Evolutionary conservation across 2,329 filamentous ascomycete genomes (phyloP), one percentile per base, ranked within the genome.

Genomic region (Monilinia aucupariae): DNA sequence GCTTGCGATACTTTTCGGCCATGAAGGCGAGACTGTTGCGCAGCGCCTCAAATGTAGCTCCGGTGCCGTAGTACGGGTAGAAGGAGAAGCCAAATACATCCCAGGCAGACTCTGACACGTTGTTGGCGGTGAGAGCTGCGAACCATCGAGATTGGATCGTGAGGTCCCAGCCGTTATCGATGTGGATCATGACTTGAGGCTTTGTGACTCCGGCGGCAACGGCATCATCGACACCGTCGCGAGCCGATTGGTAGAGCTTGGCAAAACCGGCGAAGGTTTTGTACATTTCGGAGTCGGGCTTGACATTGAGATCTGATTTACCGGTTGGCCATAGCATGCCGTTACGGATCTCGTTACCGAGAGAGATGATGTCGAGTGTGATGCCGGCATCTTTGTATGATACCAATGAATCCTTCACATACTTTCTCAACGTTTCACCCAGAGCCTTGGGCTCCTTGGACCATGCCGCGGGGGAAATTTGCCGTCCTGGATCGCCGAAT

Each of bases 161-260:
- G 80, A 83, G 85, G 66, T 88, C 81, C 86, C 87, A 91, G 15
- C 88, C 87, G 71, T 89, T 85, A 71, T 90, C 87, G 3, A 90
- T 80, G 71, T 91, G 88, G 49, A 91, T 82, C 84, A 91, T 85
- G 71, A 90, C 87, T 71, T 86, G 82, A 1, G 87, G 85, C 67
- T 82, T 81, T 43, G 72, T 74, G 12, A 69, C 67, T 7, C 74
- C 75, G 0, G 30, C 67, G 43, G 86, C 73, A 4, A 76, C 76
- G 4, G 84, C 86, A 70, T 88, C 85, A 68, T 85, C 86, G 67
- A 91, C 80, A 1, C 84, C 88, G 60, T 78, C 81, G 64, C 70
- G 72, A 0, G 83, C 79, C 6, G 84, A 83, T 70, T 87, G 82
- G 25, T 89, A 80, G 25, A 91, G 77, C 1, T 76, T 76, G 0